Percentiles rank a stretch among this genome's conserved stretches.
Conservation (phyloP, 2,329 filamentous ascomycete genomes). For the Fusarium subtropicale region DNA sequence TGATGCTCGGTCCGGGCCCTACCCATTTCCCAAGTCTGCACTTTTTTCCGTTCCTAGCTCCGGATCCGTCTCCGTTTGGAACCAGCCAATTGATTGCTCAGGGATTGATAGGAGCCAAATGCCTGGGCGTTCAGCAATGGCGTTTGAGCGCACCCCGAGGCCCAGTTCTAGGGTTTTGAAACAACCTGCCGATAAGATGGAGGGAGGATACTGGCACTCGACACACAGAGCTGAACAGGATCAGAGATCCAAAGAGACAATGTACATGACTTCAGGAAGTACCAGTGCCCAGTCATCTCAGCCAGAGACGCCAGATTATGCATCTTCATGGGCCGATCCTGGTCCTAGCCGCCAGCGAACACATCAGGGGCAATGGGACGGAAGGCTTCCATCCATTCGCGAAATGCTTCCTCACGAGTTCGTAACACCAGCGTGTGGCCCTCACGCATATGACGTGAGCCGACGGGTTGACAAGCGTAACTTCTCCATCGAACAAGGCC, state of each 20-base stretch:
- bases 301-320: not conserved
- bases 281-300: not conserved
- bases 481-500: not conserved
- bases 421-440: not conserved
- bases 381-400: slow-evolving; percentile 25
- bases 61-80: not conserved
- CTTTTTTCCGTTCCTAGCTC: not conserved
- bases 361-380: slow-evolving; percentile 3
- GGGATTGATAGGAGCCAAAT: not conserved
- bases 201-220: slow-evolving; percentile 4
- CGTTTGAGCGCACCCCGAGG: not conserved
- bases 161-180: not conserved
- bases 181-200: not conserved
- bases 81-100: not conserved
- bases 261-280: not conserved
- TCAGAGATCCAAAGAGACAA: not conserved
- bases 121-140: not conserved
- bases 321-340: not conserved
- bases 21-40: not conserved
- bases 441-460: not conserved
- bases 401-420: slow-evolving; percentile 25
- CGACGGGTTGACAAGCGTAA: slow-evolving; percentile 9
- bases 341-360: not conserved
- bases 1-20: not conserved
- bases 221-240: not conserved